Evolutionary conservation across 331 rosid species (phyloP), one percentile per base, ranked within the genome.

Genomic region (Cydonia oblonga): DNA sequence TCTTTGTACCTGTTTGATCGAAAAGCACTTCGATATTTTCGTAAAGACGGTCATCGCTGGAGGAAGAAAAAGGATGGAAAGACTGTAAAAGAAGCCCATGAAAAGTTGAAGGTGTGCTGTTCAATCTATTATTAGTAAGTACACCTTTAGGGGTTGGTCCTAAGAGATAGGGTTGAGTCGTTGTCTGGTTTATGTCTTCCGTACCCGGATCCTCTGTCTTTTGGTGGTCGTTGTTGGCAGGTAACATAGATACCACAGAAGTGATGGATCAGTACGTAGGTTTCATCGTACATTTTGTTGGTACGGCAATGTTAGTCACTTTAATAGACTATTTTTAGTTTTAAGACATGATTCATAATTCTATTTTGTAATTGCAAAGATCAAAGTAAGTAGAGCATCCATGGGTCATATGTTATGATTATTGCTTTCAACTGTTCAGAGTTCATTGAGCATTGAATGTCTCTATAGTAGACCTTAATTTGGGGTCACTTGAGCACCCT

Each of bases 91-190:
- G 96, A 90, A 86, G 91, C 93, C 38, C 93, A 88, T 80, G 96
- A 90, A 85, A 88, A 88, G 90, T 84, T 90, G 88, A 90, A 90
- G 93, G 96, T 88, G 89, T 87, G 92, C 89, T 81, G 88, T 90
- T 84, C 86, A 80, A 85, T 87, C 75, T 89, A 51, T 84, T 87
- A 76, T 84, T 90, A 68, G 89, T 85, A 84, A 85, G 87, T 87
- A 84, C 79, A 73, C 78, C 20, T 79, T 77, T 76, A 57, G 51
- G 42, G 49, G 30, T 63, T 60, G 76, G 75, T 74, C 75, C 62
- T 78, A 38, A 58, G 32, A 38, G 18, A 56, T 51, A 53, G 64
- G 49, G 71, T 35, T 56, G 52, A 78, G 56, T 46, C 61, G 63
- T 66, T 62, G 56, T 69, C 64, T 76, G 59, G 75, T 57, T 28